phyloP scores from a whole-genome alignment of 2,329 filamentous ascomycete species.

The Aspergillus tubingensis region DNA sequence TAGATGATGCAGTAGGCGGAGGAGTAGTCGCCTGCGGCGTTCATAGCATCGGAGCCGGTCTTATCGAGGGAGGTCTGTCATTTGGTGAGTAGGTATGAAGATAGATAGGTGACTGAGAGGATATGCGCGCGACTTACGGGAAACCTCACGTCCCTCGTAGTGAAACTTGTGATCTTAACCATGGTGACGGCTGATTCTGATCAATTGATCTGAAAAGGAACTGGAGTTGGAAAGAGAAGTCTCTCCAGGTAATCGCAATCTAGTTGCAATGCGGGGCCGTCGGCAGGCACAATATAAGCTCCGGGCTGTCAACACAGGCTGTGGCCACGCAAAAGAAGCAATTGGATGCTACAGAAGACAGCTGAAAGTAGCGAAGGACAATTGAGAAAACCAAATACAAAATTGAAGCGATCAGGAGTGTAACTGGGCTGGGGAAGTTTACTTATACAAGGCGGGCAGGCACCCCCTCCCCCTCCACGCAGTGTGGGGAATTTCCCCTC shows the following conservation, averaged over 20 bases:
- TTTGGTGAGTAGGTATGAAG: conserved; percentile 6
- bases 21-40: conserved; percentile 88
- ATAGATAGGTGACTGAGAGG: not conserved
- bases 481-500: conserved; percentile 8
- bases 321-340: not conserved
- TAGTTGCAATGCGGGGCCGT: not conserved
- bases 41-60: conserved; percentile 97
- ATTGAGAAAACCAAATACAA: not conserved
- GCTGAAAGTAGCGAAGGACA: not conserved
- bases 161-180: conserved; percentile 72
- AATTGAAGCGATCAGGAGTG: not conserved
- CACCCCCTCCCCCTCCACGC: conserved; percentile 7
- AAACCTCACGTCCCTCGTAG: conserved; percentile 73
- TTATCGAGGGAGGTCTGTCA: conserved; percentile 82
- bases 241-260: conserved; percentile 6
- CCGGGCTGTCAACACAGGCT: not conserved
- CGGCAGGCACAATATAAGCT: not conserved
- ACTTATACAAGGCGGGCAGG: not conserved
- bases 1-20: conserved; percentile 90
- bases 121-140: conserved; percentile 48
- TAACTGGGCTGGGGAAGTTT: not conserved
- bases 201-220: not conserved
- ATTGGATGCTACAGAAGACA: not conserved
- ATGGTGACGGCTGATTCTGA: conserved; percentile 29
- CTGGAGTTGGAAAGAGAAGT: not conserved